These are phyloP conservation scores for Astrocystis sublimbata DNA, from an alignment of 495 filamentous ascomycete genomes.

Conservation along the genomic window DNA sequence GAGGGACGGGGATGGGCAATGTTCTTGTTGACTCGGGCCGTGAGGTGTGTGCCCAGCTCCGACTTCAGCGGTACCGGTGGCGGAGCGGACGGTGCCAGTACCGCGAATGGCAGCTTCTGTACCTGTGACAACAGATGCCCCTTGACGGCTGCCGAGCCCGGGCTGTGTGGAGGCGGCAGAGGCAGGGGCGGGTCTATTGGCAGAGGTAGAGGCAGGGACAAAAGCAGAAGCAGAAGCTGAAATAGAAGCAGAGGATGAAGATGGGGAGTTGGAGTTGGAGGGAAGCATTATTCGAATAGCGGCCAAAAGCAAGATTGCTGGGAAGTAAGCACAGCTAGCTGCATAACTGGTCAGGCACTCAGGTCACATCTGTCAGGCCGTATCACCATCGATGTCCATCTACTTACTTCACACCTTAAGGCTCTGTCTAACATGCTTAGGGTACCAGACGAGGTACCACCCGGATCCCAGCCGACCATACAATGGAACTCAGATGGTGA, in stretches of 20 bases:
- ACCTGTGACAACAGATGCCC: not conserved
- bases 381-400: not conserved
- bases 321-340: not conserved
- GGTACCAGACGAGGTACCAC: not conserved
- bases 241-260: not conserved
- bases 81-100: not conserved
- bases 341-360: slow-evolving; percentile 2
- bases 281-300: slow-evolving; percentile 13
- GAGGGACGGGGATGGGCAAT: slow-evolving; percentile 17
- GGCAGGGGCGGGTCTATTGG: too few relatives aligned
- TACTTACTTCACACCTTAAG: not conserved
- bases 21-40: slow-evolving; percentile 14
- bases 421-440: not conserved
- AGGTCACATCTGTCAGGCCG: not conserved
- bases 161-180: slow-evolving; percentile 1
- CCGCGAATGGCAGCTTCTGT: not conserved
- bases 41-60: not conserved
- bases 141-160: not conserved
- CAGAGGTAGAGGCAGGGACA: not conserved
- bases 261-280: too few relatives aligned
- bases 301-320: not conserved
- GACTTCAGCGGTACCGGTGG: not conserved
- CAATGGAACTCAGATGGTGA: not conserved
- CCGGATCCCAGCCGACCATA: not conserved
- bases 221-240: slow-evolving; percentile 3